Evolutionary conservation across 148 eudicot species (phyloP), one percentile per base, ranked within the genome.

Genomic region (Camellia granthamiana): DNA sequence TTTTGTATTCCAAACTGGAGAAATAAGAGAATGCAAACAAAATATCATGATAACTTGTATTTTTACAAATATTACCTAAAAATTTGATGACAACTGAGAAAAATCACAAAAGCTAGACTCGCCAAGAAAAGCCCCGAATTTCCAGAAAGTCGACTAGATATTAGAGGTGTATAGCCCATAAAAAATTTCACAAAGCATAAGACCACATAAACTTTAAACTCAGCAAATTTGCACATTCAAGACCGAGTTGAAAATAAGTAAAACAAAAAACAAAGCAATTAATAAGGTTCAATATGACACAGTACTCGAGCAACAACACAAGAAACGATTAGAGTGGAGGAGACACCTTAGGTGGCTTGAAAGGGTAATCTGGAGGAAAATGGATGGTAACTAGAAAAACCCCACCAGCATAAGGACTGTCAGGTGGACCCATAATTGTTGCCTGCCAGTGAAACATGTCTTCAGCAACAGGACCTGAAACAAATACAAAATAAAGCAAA

Each of bases 391-490:
- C 89, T 16, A 87, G 81, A 77, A 87, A 87, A 78, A 87, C 89
- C 30, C 89, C 89, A 75, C 89, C 89, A 47, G 89, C 44, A 62
- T 87, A 87, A 44, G 89, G 89, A 78, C 89, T 87, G 43, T 87
- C 89, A 4, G 87, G 46, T 75, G 89, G 89, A 71, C 89, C 89
- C 87, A 87, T 87, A 73, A 87, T 87, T 62, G 89, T 87, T 77
- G 88, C 88, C 78, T 86, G 88, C 88, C 88, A 86, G 69, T 87
- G 89, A 52, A 87, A 87, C 89, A 87, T 84, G 76, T 87, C 89
- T 75, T 87, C 89, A 44, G 84, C 84, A 73, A 83, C 88, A 67
- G 88, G 88, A 60, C 89, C 89, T 87, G 82, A 43, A 81, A 78
- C 65, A 74, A 6, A 63, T 60, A 74, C 41, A 58, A 77, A 56